These are phyloP conservation scores for Hypoxylon trugodes DNA, from an alignment of 495 filamentous ascomycete species.

Conservation along the genomic window DNA sequence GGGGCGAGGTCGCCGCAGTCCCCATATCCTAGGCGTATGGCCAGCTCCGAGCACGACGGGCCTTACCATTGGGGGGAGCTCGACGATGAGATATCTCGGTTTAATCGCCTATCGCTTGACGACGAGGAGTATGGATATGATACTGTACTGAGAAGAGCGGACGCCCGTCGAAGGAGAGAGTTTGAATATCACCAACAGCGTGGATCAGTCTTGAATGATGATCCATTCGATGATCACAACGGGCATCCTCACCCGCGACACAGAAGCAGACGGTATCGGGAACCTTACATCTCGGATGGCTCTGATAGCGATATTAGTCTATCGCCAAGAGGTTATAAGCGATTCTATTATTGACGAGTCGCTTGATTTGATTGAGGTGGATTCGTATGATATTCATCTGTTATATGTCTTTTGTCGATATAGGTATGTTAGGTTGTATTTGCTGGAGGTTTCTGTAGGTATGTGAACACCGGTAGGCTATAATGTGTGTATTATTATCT, in stretches of 20 bases:
- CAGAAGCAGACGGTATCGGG: slow-evolving; percentile 4
- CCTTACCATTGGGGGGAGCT: background rate
- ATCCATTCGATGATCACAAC: slow-evolving; percentile 27
- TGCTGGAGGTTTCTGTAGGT: no score
- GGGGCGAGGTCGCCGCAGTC: background rate
- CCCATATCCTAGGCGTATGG: slow-evolving; percentile 1
- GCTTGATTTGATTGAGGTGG: background rate
- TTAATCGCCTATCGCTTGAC: slow-evolving; percentile 23
- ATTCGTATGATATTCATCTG: background rate
- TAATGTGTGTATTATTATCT: no score
- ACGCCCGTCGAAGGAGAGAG: slow-evolving; percentile 19
- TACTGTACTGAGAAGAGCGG: background rate
- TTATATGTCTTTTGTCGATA: background rate
- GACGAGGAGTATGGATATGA: slow-evolving; percentile 28
- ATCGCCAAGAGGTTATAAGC: background rate
- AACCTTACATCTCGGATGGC: slow-evolving; percentile 12
- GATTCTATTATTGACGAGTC: slow-evolving; percentile 4
- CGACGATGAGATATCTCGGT: slow-evolving; percentile 1
- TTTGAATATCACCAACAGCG: slow-evolving; percentile 17
- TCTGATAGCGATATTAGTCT: slow-evolving; percentile 21
- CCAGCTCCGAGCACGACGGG: background rate
- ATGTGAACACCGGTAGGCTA: no score
- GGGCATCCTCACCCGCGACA: background rate
- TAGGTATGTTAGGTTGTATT: background rate
- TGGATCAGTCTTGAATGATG: slow-evolving; percentile 29